Evolutionary conservation across 225 moss, liverwort and hornwort species (phyloP).

Genomic region (Lunularia cruciata): DNA sequence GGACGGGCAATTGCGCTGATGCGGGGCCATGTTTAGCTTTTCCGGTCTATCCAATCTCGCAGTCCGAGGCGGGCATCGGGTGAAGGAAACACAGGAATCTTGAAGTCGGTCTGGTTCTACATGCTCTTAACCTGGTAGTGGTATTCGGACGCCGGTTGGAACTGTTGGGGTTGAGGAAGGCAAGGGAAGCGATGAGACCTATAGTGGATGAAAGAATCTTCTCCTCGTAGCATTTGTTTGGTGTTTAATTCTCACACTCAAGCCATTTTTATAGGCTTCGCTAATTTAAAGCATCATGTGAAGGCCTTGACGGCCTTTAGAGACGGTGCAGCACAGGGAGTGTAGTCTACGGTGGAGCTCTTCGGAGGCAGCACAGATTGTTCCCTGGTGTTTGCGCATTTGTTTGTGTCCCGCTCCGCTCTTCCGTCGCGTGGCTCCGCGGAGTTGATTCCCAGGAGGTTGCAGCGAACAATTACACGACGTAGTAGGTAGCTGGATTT

Average conservation of each 20-base stretch:
- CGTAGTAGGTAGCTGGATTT: neutral
- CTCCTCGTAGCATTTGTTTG: neutral
- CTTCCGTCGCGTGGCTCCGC: neutral
- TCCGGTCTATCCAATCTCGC: neutral
- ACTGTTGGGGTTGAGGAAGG: too few relatives aligned
- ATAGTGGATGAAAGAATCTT: neutral
- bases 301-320: neutral
- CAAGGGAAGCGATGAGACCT: neutral
- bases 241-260: neutral
- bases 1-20: too few relatives aligned
- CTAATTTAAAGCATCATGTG: neutral
- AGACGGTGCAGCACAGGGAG: neutral
- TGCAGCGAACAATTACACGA: neutral
- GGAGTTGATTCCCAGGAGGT: neutral
- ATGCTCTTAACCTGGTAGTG: neutral
- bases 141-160: neutral
- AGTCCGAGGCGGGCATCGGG: conserved; percentile 1
- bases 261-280: neutral
- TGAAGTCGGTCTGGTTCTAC: neutral
- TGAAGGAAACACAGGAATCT: neutral
- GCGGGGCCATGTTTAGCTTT: too few relatives aligned
- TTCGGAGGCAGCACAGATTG: neutral
- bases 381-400: neutral
- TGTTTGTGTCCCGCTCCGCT: conserved; percentile 1
- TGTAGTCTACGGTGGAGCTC: neutral